phyloP scores from a whole-genome alignment of 2,329 filamentous ascomycete genomes.

The Xylaria digitata region DNA sequence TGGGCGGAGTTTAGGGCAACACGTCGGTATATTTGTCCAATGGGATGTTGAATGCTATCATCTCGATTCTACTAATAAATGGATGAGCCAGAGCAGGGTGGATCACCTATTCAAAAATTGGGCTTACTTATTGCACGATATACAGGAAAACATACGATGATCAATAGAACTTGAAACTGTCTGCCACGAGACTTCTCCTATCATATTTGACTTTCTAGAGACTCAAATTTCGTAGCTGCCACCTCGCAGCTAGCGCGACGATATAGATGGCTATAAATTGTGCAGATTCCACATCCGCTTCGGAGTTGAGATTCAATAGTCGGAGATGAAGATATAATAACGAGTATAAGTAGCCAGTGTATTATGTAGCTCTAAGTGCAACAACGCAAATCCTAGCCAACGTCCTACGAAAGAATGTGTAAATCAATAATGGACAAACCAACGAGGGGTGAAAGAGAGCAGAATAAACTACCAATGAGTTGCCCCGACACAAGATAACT shows the following conservation, averaged over 20 bases:
- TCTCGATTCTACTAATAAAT: slow-evolving; percentile 17
- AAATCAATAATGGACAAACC: no score
- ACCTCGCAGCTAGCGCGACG: neutral
- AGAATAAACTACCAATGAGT: neutral
- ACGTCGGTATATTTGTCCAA: slow-evolving; percentile 17
- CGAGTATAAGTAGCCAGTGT: neutral
- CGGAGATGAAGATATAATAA: neutral
- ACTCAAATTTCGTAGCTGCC: neutral
- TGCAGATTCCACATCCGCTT: neutral
- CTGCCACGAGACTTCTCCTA: neutral
- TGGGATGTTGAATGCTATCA: slow-evolving; percentile 2
- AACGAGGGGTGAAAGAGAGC: neutral
- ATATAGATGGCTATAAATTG: neutral
- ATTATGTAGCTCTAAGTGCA: neutral
- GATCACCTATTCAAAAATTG: neutral
- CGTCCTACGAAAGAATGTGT: no score
- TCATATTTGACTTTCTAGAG: neutral
- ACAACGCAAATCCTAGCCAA: neutral
- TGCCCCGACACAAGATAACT: neutral
- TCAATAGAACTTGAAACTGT: slow-evolving; percentile 19
- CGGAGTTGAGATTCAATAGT: neutral
- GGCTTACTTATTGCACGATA: slow-evolving; percentile 9
- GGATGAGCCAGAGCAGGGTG: neutral
- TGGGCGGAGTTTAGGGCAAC: slow-evolving; percentile 23
- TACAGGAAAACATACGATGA: slow-evolving; percentile 5